A percentile compares a stretch with the other conserved stretches of the same genome.
phyloP scores from a whole-genome alignment of 2,329 filamentous ascomycete species.

The Arthrinium phaeospermum region DNA sequence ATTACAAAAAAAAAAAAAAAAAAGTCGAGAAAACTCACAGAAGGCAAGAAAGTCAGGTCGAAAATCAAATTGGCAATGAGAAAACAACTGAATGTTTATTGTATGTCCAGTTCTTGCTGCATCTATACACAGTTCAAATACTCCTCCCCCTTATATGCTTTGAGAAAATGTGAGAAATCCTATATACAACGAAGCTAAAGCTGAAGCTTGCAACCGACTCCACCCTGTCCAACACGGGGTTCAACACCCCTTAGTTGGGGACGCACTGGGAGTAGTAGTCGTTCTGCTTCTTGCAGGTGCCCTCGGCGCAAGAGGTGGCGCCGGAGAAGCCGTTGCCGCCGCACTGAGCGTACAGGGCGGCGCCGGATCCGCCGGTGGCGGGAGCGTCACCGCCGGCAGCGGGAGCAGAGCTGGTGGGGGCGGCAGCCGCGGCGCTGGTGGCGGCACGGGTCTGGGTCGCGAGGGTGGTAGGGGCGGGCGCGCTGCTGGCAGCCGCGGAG shows the following conservation, averaged over 20 bases:
- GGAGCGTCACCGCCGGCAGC: constrained; percentile 17
- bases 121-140: constrained; percentile 18
- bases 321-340: constrained; percentile 23
- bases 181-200: constrained; percentile 16
- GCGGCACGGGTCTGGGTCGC: constrained; percentile 20
- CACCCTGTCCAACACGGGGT: not conserved
- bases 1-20: no score
- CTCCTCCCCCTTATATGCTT: constrained; percentile 6
- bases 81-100: not conserved
- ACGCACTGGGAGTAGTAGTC: constrained; percentile 25
- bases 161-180: not conserved
- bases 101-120: constrained; percentile 9
- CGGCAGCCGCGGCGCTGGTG: constrained; percentile 16
- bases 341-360: constrained; percentile 25
- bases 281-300: constrained; percentile 24
- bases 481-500: not conserved
- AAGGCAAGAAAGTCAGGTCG: not conserved
- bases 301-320: constrained; percentile 20
- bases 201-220: not conserved
- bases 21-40: not conserved
- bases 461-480: constrained; percentile 24
- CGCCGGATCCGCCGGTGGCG: constrained; percentile 1
- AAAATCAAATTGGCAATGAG: not conserved
- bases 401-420: constrained; percentile 12
- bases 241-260: not conserved